Evolutionary conservation across 2,329 filamentous ascomycete species (phyloP), one percentile per base, ranked within the genome.

Genomic region (Scedosporium apiospermum): DNA sequence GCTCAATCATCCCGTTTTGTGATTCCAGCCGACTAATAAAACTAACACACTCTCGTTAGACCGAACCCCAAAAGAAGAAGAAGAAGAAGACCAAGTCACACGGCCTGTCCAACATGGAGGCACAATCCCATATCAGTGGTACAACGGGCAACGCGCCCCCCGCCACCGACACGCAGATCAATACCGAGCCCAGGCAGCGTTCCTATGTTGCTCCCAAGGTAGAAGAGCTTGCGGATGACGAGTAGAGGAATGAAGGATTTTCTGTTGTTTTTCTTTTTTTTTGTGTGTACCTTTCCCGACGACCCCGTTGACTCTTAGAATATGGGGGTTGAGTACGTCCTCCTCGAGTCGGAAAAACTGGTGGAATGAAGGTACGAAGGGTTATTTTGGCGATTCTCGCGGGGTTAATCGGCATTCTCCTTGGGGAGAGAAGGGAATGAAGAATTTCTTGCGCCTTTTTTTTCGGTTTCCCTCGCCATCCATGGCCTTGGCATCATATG

Each of bases 131-230:
- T 49, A 80, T 86, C 65, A 79, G 79, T 34, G 79, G 79, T 62
- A 74, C 80, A 6, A 82, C 82, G 27, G 83, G 83, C 44, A 78
- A 83, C 63, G 74, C 78, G 38, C 74, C 76, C 26, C 81, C 82
- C 2, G 77, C 82, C 16, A 84, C 82, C 3, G 77, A 78, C 55
- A 85, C 82, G 0, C 80, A 83, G 65, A 71, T 85, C 60, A 75
- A 77, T 49, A 80, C 80, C 4, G 75, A 71, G 12, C 69, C 74
- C 18, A 73, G 77, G 64, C 75, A 77, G 66, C 75, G 76, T 57
- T 67, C 68, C 38, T 85, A 84, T 62, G 74, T 75, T 34, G 78
- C 82, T 27, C 84, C 83, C 23, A 78, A 72, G 61, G 82, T 84
- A 16, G 73, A 84, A 69, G 78, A 86, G 73, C 71, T 84, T 65